These are phyloP conservation scores for Diplodia mutila DNA, from an alignment of 2,329 filamentous ascomycete genomes.

Conservation along the genomic window DNA sequence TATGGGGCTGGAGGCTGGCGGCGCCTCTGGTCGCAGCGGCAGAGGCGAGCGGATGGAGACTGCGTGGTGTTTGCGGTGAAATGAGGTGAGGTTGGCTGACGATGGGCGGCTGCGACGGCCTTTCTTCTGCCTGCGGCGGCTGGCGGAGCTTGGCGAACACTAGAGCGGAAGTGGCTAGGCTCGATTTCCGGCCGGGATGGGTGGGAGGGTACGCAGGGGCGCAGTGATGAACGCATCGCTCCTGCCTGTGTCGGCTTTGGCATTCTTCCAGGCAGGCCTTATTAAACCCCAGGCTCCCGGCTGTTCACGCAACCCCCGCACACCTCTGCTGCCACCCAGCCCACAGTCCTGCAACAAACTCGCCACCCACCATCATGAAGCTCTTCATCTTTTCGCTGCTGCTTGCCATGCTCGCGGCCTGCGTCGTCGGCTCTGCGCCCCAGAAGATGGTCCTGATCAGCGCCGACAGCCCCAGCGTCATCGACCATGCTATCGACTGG, in stretches of 20 bases:
- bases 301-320: not conserved
- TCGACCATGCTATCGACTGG: constrained; percentile 72
- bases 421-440: constrained; percentile 62
- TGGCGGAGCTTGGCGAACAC: constrained; percentile 2
- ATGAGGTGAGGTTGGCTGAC: constrained; percentile 22
- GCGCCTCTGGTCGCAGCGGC: constrained; percentile 8
- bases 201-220: constrained; percentile 14
- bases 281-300: constrained; percentile 1
- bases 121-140: constrained; percentile 5
- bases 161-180: constrained; percentile 3
- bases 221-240: constrained; percentile 17
- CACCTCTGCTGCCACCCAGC: not conserved
- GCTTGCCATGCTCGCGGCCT: constrained; percentile 60
- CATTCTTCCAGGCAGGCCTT: constrained; percentile 9
- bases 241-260: not conserved
- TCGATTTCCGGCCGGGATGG: constrained; percentile 8
- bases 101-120: constrained; percentile 7
- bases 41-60: not conserved
- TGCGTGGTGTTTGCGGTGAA: constrained; percentile 13
- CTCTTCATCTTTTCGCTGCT: constrained; percentile 61
- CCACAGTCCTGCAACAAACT: not conserved
- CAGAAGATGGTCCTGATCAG: constrained; percentile 78
- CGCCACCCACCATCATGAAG: constrained; percentile 62
- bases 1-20: constrained; percentile 1
- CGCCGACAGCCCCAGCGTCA: constrained; percentile 69